Evolutionary conservation across 805 yeast species (phyloP), one percentile per base, ranked within the genome.

Genomic region (Kuraishia hungarica): DNA sequence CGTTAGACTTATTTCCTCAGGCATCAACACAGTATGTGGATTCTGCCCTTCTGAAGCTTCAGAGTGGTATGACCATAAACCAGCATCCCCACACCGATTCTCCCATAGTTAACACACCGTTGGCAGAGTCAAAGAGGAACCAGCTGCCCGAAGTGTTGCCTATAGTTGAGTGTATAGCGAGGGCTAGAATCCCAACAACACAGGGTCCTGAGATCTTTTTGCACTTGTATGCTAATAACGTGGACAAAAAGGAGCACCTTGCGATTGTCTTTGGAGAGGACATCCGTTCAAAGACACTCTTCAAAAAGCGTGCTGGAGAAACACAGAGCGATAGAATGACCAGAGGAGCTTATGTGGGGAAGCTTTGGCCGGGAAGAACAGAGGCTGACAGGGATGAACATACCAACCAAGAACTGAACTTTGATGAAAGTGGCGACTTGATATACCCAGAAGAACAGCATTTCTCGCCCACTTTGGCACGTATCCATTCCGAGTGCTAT

Each of bases 221-320:
- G 55, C 99, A 94, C 72, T 71, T 94, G 39, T 94, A 94, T 71
- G 78, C 87, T 51, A 94, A 94, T 67, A 83, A 90, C 65, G 72
- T 86, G 55, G 99, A 94, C 70, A 76, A 83, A 52, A 94, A 94
- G 68, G 99, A 94, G 70, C 99, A 94, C 71, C 72, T 94, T 63
- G 99, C 99, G 5, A 93, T 94, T 57, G 99, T 94, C 3, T 93
- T 94, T 72, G 97, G 98, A 10, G 96, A 90, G 64, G 87, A 87
- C 61, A 86, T 94, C 54, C 78, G 97, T 60, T 89, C 97, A 1
- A 77, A 79, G 64, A 75, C 90, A 2, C 73, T 94, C 53, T 94
- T 82, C 71, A 78, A 72, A 50, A 72, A 72, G 53, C 73, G 89
- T 54, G 72, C 72, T 0, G 81, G 82, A 50, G 99, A 94, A 59